Conservation (phyloP, 2,329 filamentous ascomycete species). For the Magnaporthales sp. region DNA sequence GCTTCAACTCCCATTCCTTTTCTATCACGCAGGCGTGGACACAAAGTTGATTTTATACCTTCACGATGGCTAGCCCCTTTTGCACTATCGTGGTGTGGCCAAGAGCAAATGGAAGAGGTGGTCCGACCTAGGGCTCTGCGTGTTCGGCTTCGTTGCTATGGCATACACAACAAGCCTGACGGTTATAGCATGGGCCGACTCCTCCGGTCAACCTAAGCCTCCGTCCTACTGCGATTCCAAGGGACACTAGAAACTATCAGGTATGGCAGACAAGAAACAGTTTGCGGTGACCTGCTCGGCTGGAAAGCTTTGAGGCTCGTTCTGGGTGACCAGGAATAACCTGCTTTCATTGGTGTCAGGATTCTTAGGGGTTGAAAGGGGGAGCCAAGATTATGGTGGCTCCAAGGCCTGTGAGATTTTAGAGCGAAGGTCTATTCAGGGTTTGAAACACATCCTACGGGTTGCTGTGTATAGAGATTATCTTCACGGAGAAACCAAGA, state of each 20-base stretch:
- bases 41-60: not conserved
- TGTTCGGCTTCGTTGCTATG: constrained; percentile 83
- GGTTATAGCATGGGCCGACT: constrained; percentile 73
- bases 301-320: not conserved
- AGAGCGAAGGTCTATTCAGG: not conserved
- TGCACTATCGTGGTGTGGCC: constrained; percentile 79
- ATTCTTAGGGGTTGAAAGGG: not conserved
- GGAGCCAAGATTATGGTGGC: not conserved
- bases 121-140: constrained; percentile 66
- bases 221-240: constrained; percentile 46
- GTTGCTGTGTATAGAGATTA: not conserved
- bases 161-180: constrained; percentile 85
- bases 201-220: constrained; percentile 28
- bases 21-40: not conserved
- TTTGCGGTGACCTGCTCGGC: too few species aligned
- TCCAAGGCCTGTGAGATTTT: not conserved
- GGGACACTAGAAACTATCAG: constrained; percentile 6
- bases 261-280: not conserved
- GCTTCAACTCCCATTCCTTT: not conserved
- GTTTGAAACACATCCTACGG: not conserved
- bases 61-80: constrained; percentile 59
- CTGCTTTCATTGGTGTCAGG: not conserved
- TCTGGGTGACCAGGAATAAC: not conserved
- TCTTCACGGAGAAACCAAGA: not conserved
- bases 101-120: constrained; percentile 56